Conservation (phyloP, 768 basidiomycete species). For the Omphalotus guepiniiformis region DNA sequence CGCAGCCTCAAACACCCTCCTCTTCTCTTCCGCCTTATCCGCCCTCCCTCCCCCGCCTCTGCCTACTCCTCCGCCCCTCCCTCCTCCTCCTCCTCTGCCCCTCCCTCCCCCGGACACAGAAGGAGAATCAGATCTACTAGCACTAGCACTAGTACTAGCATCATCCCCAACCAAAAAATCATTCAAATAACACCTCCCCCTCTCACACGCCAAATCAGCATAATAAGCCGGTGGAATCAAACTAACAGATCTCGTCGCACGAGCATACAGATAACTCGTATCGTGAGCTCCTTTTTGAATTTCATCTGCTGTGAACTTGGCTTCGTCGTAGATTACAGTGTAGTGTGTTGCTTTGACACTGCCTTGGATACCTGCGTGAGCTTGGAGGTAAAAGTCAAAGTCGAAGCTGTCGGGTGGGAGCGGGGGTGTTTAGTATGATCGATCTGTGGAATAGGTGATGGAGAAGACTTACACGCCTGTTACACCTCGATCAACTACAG, state of each 20-base stretch:
- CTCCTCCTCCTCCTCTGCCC: constrained; percentile 33
- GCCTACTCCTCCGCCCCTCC: constrained; percentile 29
- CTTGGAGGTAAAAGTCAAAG: constrained; percentile 68
- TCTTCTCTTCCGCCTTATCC: constrained; percentile 29
- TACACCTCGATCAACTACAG: constrained; percentile 75
- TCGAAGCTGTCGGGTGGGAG: constrained; percentile 40
- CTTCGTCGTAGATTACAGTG: constrained; percentile 77
- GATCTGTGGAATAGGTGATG: too few species aligned
- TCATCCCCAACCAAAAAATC: constrained; percentile 60
- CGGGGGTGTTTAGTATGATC: too few species aligned
- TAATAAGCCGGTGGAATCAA: constrained; percentile 79
- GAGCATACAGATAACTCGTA: constrained; percentile 69
- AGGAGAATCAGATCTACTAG: too few species aligned
- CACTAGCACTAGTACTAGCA: constrained; percentile 22
- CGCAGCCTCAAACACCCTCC: constrained; percentile 36
- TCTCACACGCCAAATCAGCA: constrained; percentile 78
- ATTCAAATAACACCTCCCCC: constrained; percentile 73
- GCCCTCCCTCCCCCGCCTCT: constrained; percentile 9
- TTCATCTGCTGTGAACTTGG: constrained; percentile 58
- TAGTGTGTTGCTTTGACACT: constrained; percentile 74
- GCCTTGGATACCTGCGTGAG: constrained; percentile 72
- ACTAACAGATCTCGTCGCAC: constrained; percentile 82
- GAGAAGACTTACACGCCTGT: constrained; percentile 52
- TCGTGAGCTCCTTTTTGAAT: constrained; percentile 72
- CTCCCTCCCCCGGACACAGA: constrained; percentile 24